A percentile compares a stretch with the other conserved stretches of the same genome.
Evolutionary conservation across 2,329 filamentous ascomycete genomes (phyloP).

Genomic region (Verticillium alfalfae): DNA sequence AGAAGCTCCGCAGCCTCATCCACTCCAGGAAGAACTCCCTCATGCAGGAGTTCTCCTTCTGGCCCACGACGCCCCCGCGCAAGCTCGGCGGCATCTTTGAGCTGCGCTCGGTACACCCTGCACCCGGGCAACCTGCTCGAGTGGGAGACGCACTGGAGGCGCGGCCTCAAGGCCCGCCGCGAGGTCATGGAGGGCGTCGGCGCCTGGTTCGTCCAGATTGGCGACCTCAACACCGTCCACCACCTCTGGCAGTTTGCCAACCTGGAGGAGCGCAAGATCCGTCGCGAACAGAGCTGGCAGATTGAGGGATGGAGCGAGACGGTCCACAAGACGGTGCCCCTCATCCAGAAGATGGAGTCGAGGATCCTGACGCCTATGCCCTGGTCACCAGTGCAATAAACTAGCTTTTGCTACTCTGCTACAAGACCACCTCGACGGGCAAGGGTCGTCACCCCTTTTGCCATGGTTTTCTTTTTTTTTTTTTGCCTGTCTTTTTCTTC

Average conservation of each 20-base stretch:
- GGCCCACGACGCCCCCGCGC: conserved; percentile 90
- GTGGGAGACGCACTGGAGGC: conserved; percentile 98
- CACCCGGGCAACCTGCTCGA: conserved; percentile 94
- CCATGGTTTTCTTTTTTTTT: not conserved
- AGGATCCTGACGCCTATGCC: conserved; percentile 89
- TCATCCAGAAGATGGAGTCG: conserved; percentile 96
- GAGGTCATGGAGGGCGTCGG: conserved; percentile 99
- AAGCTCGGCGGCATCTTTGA: conserved; percentile 91
- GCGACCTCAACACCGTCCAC: conserved; percentile 94
- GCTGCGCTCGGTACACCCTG: conserved; percentile 87
- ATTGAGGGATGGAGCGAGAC: conserved; percentile 95
- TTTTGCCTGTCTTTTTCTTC: not conserved
- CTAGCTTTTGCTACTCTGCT: not conserved
- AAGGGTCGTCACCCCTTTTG: too few species aligned
- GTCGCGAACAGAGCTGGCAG: conserved; percentile 91
- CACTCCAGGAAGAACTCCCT: conserved; percentile 79
- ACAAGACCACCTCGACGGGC: too few species aligned
- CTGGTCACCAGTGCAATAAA: conserved; percentile 84
- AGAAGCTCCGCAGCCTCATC: conserved; percentile 80
- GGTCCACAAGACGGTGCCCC: conserved; percentile 94
- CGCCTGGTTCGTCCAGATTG: conserved; percentile 98
- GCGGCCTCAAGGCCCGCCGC: conserved; percentile 80
- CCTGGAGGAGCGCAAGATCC: conserved; percentile 83
- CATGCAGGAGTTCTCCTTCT: conserved; percentile 99
- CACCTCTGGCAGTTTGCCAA: conserved; percentile 99